Percentiles rank a stretch among this genome's conserved stretches.
These are phyloP conservation scores for Umbelopsis ramanniana DNA, from an alignment of 192 early-diverging fungal species.

Conservation along the genomic window DNA sequence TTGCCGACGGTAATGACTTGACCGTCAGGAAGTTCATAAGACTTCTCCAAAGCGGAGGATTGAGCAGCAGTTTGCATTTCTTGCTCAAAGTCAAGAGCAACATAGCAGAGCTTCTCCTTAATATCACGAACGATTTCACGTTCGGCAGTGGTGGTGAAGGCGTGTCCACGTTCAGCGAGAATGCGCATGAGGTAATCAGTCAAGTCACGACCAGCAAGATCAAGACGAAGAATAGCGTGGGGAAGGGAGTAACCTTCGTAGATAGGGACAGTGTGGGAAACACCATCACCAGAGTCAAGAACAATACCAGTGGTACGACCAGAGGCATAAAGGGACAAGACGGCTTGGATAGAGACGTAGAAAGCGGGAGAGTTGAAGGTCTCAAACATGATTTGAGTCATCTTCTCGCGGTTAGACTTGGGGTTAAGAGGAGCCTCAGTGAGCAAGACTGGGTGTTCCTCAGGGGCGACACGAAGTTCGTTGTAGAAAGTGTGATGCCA, in stretches of 20 bases:
- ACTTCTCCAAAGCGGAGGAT: constrained; percentile 94
- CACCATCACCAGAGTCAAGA: constrained; percentile 98
- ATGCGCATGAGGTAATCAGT: constrained; percentile 94
- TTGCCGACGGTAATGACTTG: constrained; percentile 98
- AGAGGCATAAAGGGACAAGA: constrained; percentile 94
- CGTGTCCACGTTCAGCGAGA: constrained; percentile 95
- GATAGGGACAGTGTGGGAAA: constrained; percentile 96
- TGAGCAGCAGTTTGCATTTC: constrained; percentile 95
- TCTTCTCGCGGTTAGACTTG: constrained; percentile 98
- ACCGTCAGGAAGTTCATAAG: constrained; percentile 98
- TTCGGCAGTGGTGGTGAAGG: constrained; percentile 94
- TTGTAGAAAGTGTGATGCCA: constrained; percentile 99
- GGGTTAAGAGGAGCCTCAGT: constrained; percentile 98
- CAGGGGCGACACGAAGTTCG: constrained; percentile 96
- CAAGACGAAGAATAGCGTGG: constrained; percentile 96
- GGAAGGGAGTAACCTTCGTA: constrained; percentile 96
- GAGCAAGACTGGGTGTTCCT: constrained; percentile 97
- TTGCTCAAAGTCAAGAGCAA: constrained; percentile 96
- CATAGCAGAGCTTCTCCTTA: constrained; percentile 99
- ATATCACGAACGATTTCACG: constrained; percentile 99
- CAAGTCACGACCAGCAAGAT: constrained; percentile 96
- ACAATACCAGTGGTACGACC: constrained; percentile 99
- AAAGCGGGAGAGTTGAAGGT: constrained; percentile 96
- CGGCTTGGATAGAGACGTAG: constrained; percentile 97
- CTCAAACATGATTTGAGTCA: constrained; percentile 99